These are phyloP conservation scores for Alternaria infectoria DNA, from an alignment of 2,329 filamentous ascomycete species.

Conservation along the genomic window DNA sequence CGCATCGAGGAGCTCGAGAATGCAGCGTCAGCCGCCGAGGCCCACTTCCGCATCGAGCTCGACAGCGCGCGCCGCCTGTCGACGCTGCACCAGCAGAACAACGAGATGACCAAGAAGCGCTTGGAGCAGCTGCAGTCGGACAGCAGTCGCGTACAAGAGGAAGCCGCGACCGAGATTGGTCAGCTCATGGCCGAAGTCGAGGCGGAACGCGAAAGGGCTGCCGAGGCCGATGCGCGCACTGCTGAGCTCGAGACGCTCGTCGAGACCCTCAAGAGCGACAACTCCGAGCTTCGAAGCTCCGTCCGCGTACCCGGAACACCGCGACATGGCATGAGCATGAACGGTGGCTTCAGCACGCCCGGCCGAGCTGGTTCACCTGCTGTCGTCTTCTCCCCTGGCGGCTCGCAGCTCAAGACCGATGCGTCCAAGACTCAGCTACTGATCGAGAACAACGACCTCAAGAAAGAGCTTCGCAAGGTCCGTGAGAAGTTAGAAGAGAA, in stretches of 20 bases:
- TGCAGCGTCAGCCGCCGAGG: slow-evolving; percentile 78
- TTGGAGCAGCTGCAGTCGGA: slow-evolving; percentile 71
- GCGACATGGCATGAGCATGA: slow-evolving; percentile 54
- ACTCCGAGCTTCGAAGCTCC: slow-evolving; percentile 50
- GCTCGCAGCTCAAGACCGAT: slow-evolving; percentile 60
- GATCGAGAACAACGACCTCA: slow-evolving; percentile 66
- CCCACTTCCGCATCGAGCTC: slow-evolving; percentile 85
- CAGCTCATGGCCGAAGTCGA: slow-evolving; percentile 58
- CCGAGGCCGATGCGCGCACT: slow-evolving; percentile 66
- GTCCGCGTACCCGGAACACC: slow-evolving; percentile 58
- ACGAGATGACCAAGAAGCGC: slow-evolving; percentile 72
- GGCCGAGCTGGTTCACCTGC: slow-evolving; percentile 58
- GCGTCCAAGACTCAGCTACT: slow-evolving; percentile 69
- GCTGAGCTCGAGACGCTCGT: slow-evolving; percentile 69
- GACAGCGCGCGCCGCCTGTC: slow-evolving; percentile 81
- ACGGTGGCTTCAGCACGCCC: slow-evolving; percentile 59
- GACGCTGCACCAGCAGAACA: slow-evolving; percentile 79
- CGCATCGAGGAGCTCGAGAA: slow-evolving; percentile 88
- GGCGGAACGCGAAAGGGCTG: slow-evolving; percentile 63
- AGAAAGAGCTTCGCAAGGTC: slow-evolving; percentile 75
- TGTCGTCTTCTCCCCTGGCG: slow-evolving; percentile 59
- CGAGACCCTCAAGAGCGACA: slow-evolving; percentile 64
- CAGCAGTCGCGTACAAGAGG: slow-evolving; percentile 69
- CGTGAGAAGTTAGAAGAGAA: slow-evolving; percentile 77
- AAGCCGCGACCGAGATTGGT: slow-evolving; percentile 65